Evolutionary conservation across 225 moss, liverwort and hornwort species (phyloP).

Genomic region (Neckera pumila): DNA sequence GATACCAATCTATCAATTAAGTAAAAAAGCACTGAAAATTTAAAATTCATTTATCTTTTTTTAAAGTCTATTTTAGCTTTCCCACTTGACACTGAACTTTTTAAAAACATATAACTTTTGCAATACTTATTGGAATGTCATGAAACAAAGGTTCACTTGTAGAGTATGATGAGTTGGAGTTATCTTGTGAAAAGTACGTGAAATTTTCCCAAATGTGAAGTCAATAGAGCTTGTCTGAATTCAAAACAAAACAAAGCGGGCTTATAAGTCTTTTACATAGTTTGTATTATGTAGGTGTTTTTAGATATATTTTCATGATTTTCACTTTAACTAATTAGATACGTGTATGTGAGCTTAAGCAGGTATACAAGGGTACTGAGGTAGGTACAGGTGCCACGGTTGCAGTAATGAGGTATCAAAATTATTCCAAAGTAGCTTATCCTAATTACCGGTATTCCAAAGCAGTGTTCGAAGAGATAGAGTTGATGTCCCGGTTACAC

Average conservation of each 20-base stretch:
- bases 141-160: too few relatives aligned
- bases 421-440: conserved; percentile 19
- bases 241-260: background rate
- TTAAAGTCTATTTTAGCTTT: background rate
- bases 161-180: too few relatives aligned
- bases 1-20: background rate
- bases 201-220: background rate
- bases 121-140: background rate
- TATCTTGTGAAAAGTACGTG: too few relatives aligned
- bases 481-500: background rate
- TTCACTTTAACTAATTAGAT: background rate
- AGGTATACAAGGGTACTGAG: conserved; percentile 44
- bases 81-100: background rate
- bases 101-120: background rate
- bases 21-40: background rate
- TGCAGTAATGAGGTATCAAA: background rate
- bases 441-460: too few relatives aligned
- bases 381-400: background rate
- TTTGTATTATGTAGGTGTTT: too few relatives aligned
- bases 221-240: background rate
- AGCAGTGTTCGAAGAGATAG: background rate
- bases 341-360: background rate
- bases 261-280: background rate
- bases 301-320: background rate
- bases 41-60: too few relatives aligned